Evolutionary conservation across 306 rosid genomes (phyloP), one percentile per base, ranked within the genome.

Genomic region (Sophora flavescens): DNA sequence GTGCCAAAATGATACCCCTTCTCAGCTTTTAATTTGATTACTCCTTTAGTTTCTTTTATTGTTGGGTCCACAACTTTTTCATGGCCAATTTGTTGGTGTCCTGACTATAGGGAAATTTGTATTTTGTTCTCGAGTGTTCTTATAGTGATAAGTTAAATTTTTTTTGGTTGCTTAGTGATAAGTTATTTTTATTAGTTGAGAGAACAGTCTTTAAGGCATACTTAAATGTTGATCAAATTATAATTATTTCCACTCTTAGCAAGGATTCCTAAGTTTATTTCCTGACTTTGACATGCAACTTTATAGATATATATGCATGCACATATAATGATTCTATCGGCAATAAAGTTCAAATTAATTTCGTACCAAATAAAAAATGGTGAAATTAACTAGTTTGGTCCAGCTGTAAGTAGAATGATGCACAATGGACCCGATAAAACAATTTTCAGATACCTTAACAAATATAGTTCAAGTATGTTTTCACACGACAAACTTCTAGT

Each of bases 11-110:
- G n/a, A n/a, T n/a, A n/a, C n/a, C n/a, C n/a, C n/a, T 54, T 54
- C 15, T 39, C 28, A 6, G 78, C 6, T 39, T 71, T 72, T 63
- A 39, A 42, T 30, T 28, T 53, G 44, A n/a, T 62, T 18, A 11
- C 63, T 15, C 28, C 35, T 30, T 15, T 70, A 11, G 35, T 41
- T 57, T 58, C 57, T 17, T 53, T 63, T 8, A 11, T 4, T 53
- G 45, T 72, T 79, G 63, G 61, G 50, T 70, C 61, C 3, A 48
- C 30, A 17, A 36, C 68, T 33, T 17, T 26, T 41, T 80, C 62
- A 2, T 60, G 58, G 61, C 22, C 47, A 11, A n/a, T n/a, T n/a
- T n/a, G n/a, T n/a, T n/a, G n/a, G n/a, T n/a, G n/a, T n/a, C n/a
- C n/a, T n/a, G n/a, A 44, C 39, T 32, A 41, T 28, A 2, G 5